Conservation (phyloP, 176 grass and related monocot genomes). For the Puccinellia tenuiflora region DNA sequence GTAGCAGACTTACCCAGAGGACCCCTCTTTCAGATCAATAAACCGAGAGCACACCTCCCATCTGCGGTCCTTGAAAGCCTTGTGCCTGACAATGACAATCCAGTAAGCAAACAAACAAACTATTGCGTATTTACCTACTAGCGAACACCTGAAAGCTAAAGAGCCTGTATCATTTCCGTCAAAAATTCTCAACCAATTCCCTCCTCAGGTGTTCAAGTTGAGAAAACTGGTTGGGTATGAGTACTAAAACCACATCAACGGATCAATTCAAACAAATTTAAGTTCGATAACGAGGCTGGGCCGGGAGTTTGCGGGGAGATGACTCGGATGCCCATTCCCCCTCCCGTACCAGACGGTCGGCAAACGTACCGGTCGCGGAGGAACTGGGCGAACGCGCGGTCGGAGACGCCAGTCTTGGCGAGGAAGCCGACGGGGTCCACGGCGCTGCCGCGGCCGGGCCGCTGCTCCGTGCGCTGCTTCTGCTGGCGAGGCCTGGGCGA, state of each 20-base stretch:
- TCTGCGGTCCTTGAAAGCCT: conserved; percentile 72
- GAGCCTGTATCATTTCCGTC: not conserved
- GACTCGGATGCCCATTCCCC: not conserved
- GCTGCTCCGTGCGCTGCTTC: conserved; percentile 15
- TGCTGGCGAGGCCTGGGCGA: conserved; percentile 29
- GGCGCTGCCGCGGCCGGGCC: conserved; percentile 18
- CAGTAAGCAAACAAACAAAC: conserved; percentile 11
- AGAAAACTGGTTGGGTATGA: not conserved
- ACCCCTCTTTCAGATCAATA: conserved; percentile 78
- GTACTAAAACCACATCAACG: not conserved
- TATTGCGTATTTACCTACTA: not conserved
- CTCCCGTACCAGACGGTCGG: not conserved
- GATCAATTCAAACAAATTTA: not conserved
- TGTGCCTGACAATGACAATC: conserved; percentile 48
- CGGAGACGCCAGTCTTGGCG: conserved; percentile 56
- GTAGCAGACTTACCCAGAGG: conserved; percentile 49
- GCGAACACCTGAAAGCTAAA: not conserved
- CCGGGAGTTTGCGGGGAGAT: not conserved
- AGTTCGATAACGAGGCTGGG: not conserved
- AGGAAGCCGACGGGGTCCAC: conserved; percentile 82
- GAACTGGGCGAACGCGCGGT: conserved; percentile 75
- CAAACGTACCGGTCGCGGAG: conserved; percentile 70
- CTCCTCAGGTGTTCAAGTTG: not conserved
- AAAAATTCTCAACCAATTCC: not conserved
- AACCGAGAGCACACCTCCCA: conserved; percentile 80